Evolutionary conservation across 768 basidiomycete species (phyloP).

Genomic region (Macrocybe gigantea): DNA sequence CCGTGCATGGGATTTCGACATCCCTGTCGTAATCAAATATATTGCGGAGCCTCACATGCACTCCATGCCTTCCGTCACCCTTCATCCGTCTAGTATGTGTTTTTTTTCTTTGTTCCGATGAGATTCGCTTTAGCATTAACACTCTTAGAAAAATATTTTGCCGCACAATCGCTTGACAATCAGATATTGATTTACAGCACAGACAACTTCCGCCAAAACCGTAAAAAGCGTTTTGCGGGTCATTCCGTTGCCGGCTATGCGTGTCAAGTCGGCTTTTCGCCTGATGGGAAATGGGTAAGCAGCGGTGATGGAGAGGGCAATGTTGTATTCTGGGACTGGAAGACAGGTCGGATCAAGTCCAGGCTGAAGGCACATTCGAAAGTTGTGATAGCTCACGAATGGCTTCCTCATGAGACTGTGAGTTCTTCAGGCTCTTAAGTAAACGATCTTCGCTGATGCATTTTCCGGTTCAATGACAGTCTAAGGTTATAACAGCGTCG

Average conservation of each 20-base stretch:
- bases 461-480: conserved; percentile 40
- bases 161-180: conserved; percentile 96
- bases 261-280: conserved; percentile 94
- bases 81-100: conserved; percentile 88
- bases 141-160: conserved; percentile 82
- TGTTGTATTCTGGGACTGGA: conserved; percentile 99
- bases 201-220: conserved; percentile 97
- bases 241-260: conserved; percentile 97
- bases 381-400: conserved; percentile 97
- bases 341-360: conserved; percentile 93
- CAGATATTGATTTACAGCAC: conserved; percentile 97
- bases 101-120: conserved; percentile 5
- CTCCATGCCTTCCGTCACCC: conserved; percentile 96
- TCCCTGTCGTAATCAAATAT: conserved; percentile 99
- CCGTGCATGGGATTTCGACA: conserved; percentile 98
- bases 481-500: conserved; percentile 93
- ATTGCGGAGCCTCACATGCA: conserved; percentile 99
- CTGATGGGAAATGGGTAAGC: conserved; percentile 97
- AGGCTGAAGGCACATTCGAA: conserved; percentile 85
- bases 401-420: conserved; percentile 96
- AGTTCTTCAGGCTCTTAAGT: conserved; percentile 48
- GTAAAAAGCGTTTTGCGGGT: conserved; percentile 97
- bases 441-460: conserved; percentile 16
- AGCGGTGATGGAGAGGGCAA: conserved; percentile 95
- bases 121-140: conserved; percentile 7